Base-by-base conservation (phyloP, 306 rosid genomes). In the Vicia faba region DNA sequence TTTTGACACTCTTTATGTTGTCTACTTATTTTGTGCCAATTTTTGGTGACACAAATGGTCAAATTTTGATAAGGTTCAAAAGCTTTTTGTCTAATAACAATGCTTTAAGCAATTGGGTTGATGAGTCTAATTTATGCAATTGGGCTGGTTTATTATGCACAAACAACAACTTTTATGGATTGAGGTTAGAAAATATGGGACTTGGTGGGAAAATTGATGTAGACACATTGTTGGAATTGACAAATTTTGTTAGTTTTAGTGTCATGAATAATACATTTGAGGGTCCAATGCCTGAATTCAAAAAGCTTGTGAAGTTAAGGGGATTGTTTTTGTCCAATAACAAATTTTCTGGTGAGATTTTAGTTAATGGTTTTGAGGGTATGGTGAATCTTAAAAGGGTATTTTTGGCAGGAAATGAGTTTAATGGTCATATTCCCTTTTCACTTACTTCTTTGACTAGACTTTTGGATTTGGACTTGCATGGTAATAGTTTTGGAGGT, bases 271-370 rank as follows among this genome's bases (percentile, higher is more conserved):
- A 88, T 15, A 26, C 60, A 43, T 85, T 91, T 61, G 23, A 16
- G 8, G 96, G 95, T 66, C 80, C 83, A 31, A 40, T 91, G 69
- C 97, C 95, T 5, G 59, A 58, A 2, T 84, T 91, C 75, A 82
- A 75, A 2, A 80, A 39, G 45, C 76, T 86, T n/a, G 74, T 66
- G 62, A 51, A 41, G 15, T 55, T 87, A 12, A 75, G 23, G 44
- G 78, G 76, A 2, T 26, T 91, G 76, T 89, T 63, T 71, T 70
- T 91, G 56, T 85, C 96, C 1, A 1, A 59, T 15, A 91, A 88
- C 59, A 43, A 75, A 0, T 88, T 91, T 50, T 73, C 86, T 0
- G 97, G 95, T 45, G 83, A 71, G 8, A 80, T 91, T 56, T 55
- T 25, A 0, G 81, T 68, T 7, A 84, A 87, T 31, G 84, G 76